Evolutionary conservation across 768 basidiomycete species (phyloP).

Genomic region (Phaeotremella skinneri): DNA sequence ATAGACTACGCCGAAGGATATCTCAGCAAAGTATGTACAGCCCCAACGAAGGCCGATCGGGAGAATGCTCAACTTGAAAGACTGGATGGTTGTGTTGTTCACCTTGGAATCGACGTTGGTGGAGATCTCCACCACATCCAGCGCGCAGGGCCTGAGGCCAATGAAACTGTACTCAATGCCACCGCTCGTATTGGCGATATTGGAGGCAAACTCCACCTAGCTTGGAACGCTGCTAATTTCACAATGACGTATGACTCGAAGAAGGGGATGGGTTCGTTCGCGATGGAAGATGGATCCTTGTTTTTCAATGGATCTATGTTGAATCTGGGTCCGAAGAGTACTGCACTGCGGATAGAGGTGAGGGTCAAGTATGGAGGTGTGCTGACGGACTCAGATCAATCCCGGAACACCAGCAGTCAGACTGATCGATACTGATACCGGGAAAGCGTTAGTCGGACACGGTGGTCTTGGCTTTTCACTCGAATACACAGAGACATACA

Average conservation of each 20-base stretch:
- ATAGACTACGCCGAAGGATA: slow-evolving; percentile 6
- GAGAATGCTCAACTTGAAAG: slow-evolving; percentile 39
- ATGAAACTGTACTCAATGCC: no score
- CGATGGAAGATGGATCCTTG: slow-evolving; percentile 1
- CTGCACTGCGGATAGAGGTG: not conserved
- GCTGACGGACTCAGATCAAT: slow-evolving; percentile 4
- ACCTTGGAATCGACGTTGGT: slow-evolving; percentile 43
- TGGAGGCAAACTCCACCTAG: no score
- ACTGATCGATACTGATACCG: slow-evolving; percentile 18
- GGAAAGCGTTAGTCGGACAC: slow-evolving; percentile 18
- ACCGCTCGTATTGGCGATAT: no score
- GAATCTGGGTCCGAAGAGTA: not conserved
- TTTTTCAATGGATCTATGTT: slow-evolving; percentile 1
- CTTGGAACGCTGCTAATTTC: no score
- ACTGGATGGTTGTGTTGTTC: slow-evolving; percentile 45
- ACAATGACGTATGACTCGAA: slow-evolving; percentile 38
- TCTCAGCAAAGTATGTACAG: slow-evolving; percentile 2
- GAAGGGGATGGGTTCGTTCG: slow-evolving; percentile 34
- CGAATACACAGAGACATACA: slow-evolving; percentile 19
- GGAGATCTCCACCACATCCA: slow-evolving; percentile 44
- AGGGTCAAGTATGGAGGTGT: slow-evolving; percentile 8
- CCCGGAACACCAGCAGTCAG: slow-evolving; percentile 21
- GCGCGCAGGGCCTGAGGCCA: no score
- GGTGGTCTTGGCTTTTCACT: slow-evolving; percentile 24
- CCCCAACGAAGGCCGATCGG: slow-evolving; percentile 27